Evolutionary conservation across 345 rosid genomes (phyloP), one percentile per base, ranked within the genome.

Genomic region (Durio zibethinus): DNA sequence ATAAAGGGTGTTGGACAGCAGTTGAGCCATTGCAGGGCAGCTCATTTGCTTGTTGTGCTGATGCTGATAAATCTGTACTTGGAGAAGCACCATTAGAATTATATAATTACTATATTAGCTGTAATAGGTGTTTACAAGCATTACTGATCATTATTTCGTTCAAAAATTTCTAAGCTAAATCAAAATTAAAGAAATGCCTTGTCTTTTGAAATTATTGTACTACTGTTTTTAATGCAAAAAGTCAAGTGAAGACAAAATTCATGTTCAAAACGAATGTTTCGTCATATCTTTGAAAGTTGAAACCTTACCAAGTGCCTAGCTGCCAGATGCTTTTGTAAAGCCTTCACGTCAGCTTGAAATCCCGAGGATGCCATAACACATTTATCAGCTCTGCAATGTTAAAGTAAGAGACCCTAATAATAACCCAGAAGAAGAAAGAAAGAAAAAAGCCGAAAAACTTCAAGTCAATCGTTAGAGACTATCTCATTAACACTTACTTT

Each of bases 31-130:
- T 45, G 96, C 99, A 65, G 98, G 97, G 61, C 96, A 93, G 85
- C 98, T 92, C 97, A 95, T 92, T 82, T 93, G 98, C 85, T 95
- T 97, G 86, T 90, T 94, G 85, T 94, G 97, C 80, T 97, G 98
- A 82, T 97, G 99, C 82, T 97, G 99, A 80, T 97, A 97, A 56
- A 91, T 89, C 98, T 97, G 88, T 53, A 76, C 62, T 64, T 74
- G 50, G 4, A 74, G 60, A 45, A 75, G 23, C 40, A 25, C 31
- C 53, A 23, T 40, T 15, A 40, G 10, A 57, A 50, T 50, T 31
- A 33, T 70, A 47, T 31, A 71, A 47, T 16, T 33, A 70, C 10
- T 6, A 47, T 18, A 50, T 48, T 20, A 71, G 60, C 59, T 9
- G 74, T 16, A 59, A 1, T n/a, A 25, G 0, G 14, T 21, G 38